phyloP scores from a whole-genome alignment of 1,284 basidiomycete genomes.

The Coniferiporia weirii region DNA sequence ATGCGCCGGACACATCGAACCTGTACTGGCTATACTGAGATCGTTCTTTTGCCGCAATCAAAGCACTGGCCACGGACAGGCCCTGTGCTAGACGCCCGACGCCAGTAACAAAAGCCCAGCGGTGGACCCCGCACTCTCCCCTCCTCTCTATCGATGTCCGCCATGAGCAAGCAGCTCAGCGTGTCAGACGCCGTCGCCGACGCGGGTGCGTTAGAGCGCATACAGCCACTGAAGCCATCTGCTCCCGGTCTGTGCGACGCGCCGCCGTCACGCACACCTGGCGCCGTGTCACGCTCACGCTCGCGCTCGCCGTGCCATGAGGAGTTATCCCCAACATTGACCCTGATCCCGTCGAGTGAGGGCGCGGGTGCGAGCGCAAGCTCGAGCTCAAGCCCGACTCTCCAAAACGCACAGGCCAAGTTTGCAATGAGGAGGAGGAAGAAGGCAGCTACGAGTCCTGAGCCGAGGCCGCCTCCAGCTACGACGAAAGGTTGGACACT shows the following conservation, averaged over 20 bases:
- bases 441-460: background rate
- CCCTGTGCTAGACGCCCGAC: background rate
- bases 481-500: slow-evolving; percentile 52
- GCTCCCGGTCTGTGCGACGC: background rate
- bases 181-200: background rate
- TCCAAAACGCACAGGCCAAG: background rate
- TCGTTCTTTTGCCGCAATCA: background rate
- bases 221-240: background rate
- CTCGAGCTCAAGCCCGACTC: background rate
- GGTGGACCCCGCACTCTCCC: background rate
- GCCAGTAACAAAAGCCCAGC: background rate
- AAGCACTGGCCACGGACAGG: background rate
- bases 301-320: background rate
- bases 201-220: background rate
- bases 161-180: background rate
- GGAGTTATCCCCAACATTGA: no score
- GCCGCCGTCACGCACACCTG: background rate
- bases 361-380: background rate
- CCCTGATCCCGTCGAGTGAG: no score
- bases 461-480: slow-evolving; percentile 22
- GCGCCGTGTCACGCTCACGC: background rate
- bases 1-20: no score
- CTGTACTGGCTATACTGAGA: no score
- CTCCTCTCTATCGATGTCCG: background rate
- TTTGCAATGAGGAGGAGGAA: background rate